Evolutionary conservation across 2,329 filamentous ascomycete genomes (phyloP).

Genomic region (Botryotinia globosa): DNA sequence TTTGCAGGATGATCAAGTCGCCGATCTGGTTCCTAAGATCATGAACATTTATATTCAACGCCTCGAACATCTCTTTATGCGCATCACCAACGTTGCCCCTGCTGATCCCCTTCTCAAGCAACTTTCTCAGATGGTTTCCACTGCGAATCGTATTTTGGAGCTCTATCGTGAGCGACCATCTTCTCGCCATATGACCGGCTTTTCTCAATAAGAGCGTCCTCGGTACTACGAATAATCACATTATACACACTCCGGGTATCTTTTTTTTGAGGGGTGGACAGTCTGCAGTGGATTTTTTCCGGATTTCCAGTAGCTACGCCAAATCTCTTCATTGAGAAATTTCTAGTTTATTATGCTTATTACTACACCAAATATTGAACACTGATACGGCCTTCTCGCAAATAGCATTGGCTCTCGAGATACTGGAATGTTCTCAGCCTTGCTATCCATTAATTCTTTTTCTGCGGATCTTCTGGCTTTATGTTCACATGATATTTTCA

Average conservation of each 20-base stretch:
- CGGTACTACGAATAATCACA: background rate
- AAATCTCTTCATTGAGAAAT: constrained; percentile 28
- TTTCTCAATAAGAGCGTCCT: constrained; percentile 2
- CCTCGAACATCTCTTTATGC: constrained; percentile 52
- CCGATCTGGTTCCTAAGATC: constrained; percentile 55
- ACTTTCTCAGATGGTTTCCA: constrained; percentile 45
- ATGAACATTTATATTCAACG: constrained; percentile 53
- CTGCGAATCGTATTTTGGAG: constrained; percentile 37
- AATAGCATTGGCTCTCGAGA: constrained; percentile 28
- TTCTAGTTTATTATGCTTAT: constrained; percentile 28
- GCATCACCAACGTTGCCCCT: constrained; percentile 48
- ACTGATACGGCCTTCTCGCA: constrained; percentile 19
- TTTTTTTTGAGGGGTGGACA: background rate
- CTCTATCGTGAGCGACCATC: constrained; percentile 23
- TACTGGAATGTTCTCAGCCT: constrained; percentile 37
- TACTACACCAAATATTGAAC: constrained; percentile 26
- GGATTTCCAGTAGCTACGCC: background rate
- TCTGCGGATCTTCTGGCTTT: background rate
- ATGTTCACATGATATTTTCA: constrained; percentile 2
- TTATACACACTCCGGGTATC: constrained; percentile 9
- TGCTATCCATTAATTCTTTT: background rate
- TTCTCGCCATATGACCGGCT: constrained; percentile 9
- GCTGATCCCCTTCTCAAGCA: constrained; percentile 49
- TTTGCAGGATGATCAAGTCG: constrained; percentile 51
- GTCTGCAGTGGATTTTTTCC: background rate